Percentiles rank a stretch among this genome's conserved stretches.
Conservation (phyloP, 306 rosid genomes). For the Amphicarpaea edgeworthii region DNA sequence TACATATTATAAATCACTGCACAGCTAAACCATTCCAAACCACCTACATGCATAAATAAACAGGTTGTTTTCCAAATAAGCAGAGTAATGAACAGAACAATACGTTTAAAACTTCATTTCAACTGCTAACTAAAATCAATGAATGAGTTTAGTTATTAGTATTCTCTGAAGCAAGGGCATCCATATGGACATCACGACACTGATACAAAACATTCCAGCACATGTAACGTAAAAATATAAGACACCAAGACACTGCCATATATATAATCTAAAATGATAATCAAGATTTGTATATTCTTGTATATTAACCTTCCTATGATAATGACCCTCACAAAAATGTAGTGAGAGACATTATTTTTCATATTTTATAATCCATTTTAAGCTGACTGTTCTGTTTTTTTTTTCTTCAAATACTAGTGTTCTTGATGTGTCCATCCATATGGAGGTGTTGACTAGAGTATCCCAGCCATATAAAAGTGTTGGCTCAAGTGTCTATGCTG, state of each 20-base stretch:
- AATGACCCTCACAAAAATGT: not conserved
- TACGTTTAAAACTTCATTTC: conserved; percentile 22
- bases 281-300: not conserved
- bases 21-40: conserved; percentile 38
- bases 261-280: conserved; percentile 4
- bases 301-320: not conserved
- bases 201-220: not conserved
- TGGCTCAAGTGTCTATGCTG: not conserved
- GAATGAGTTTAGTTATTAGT: conserved; percentile 20
- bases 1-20: conserved; percentile 8
- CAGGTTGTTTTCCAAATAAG: not conserved
- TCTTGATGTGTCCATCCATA: not conserved
- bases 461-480: not conserved
- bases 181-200: not conserved
- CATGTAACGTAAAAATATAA: not conserved
- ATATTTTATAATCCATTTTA: not conserved
- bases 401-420: not conserved
- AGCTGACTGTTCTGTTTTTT: not conserved
- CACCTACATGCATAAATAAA: conserved; percentile 3
- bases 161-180: not conserved
- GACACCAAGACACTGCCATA: not conserved
- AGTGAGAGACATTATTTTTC: not conserved
- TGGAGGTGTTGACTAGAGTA: not conserved
- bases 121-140: conserved; percentile 31
- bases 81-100: not conserved